Evolutionary conservation across 2,329 filamentous ascomycete species (phyloP), one percentile per base, ranked within the genome.

Genomic region (Paramyrothecium roridum): DNA sequence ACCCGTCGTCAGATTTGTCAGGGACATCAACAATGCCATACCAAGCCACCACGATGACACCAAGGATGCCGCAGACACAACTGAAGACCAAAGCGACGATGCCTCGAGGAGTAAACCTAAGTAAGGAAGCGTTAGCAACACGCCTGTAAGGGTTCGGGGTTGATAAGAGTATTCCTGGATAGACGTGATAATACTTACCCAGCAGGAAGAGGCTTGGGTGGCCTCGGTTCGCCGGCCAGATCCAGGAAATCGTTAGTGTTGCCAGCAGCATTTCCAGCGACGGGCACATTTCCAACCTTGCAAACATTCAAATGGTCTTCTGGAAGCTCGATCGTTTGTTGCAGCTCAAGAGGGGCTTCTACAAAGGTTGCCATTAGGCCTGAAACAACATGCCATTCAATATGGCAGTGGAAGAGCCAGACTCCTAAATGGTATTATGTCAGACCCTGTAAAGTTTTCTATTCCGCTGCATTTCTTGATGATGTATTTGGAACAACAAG

Each of bases 361-460:
- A 89, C 70, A 59, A 90, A 81, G 1, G 84, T 85, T 22, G 85
- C 81, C 3, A 84, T 76, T 2, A 91, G 76, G 8, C 49, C 49
- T 8, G 33, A 37, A 19, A 37, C 17, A 3, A 51, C 49, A 66
- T 91, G 88, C 88, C 88, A 93, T 66, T 90, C 88, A 53, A 93
- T 87, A 67, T 93, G 90, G 71, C 89, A 93, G 71, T 92, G 89
- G 74, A 92, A 89, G 3, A 89, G 70, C 86, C 86, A 89, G 21
- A 23, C 63, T 30, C 26, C 26, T 30, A 30, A 30, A 30, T n/a
- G n/a, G n/a, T n/a, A 30, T 30, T 30, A 10, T n/a, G n/a, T n/a
- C n/a, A n/a, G n/a, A n/a, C n/a, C n/a, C n/a, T n/a, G n/a, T n/a
- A n/a, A n/a, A n/a, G n/a, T n/a, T n/a, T n/a, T n/a, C n/a, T n/a